Base-by-base conservation (phyloP, 2,329 filamentous ascomycete genomes). In the Ophiosphaerella narmari region DNA sequence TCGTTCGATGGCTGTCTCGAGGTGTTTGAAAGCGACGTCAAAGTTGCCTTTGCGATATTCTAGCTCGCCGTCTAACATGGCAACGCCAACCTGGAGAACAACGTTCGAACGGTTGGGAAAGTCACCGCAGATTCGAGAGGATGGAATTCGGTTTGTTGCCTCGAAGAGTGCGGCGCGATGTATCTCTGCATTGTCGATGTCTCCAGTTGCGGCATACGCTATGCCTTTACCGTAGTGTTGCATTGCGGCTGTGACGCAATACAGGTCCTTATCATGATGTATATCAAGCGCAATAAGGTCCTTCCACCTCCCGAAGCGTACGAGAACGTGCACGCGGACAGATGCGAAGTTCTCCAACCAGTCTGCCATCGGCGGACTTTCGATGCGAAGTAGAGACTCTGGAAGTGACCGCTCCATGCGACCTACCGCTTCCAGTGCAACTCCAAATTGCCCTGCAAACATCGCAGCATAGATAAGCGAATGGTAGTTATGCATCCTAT, bases 391-490 rank as follows among this genome's bases (percentile, higher is more conserved):
- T 3, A 91, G 70, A 0, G 81, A 80, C 45, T 87, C 83, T 0
- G 88, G 82, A 4, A 91, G 73, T 0, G 83, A 83, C 0, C 72
- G 72, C 62, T 91, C 87, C 40, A 91, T 79, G 38, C 78, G 74
- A 0, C 65, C 59, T 0, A 82, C 81, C 0, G 86, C 86, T 0
- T 87, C 80, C 2, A 91, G 67, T 0, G 87, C 86, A 9, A 86
- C 75, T 21, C 74, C 67, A 1, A 78, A 87, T 65, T 87, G 82
- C 0, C 86, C 89, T 0, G 87, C 82, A 57, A 92, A 88, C 88
- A 92, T 90, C 49, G 88, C 88, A 0, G 86, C 86, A 65, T 92
- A 92, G 42, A 91, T 81, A 2, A 84, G 80, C 56, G 89, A 91
- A 65, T 92, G 89, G 60, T 86, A 86, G 64, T 92, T 79, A 66